phyloP scores from a whole-genome alignment of 2,329 filamentous ascomycete genomes.

The Cladosporium cucumerinum region DNA sequence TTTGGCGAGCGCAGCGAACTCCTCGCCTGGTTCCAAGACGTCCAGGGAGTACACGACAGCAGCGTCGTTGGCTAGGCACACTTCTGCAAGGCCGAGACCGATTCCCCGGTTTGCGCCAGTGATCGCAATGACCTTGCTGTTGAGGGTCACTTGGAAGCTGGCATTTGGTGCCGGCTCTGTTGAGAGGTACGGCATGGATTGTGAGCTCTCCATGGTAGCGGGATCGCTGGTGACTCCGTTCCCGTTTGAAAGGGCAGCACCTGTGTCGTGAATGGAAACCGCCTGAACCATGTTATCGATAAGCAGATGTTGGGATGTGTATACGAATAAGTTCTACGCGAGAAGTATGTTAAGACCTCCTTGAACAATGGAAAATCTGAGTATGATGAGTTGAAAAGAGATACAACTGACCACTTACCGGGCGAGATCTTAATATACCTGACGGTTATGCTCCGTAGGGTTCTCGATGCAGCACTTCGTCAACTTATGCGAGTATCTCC shows the following conservation, averaged over 20 bases:
- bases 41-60: slow-evolving; percentile 31
- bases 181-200: slow-evolving; percentile 34
- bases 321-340: not conserved
- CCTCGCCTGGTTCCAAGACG: slow-evolving; percentile 30
- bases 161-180: slow-evolving; percentile 45
- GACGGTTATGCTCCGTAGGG: not conserved
- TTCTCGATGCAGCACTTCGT: not conserved
- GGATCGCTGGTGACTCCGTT: slow-evolving; percentile 16
- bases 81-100: slow-evolving; percentile 47
- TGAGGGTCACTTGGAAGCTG: slow-evolving; percentile 43
- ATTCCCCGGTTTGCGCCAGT: slow-evolving; percentile 85
- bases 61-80: slow-evolving; percentile 31
- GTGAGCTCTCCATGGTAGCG: slow-evolving; percentile 5
- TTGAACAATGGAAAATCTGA: not conserved
- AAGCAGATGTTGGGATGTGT: not conserved
- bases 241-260: slow-evolving; percentile 21
- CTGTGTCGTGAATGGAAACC: slow-evolving; percentile 24
- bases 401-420: not conserved
- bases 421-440: not conserved
- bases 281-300: slow-evolving; percentile 25
- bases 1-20: slow-evolving; percentile 29
- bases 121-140: slow-evolving; percentile 76
- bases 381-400: not conserved
- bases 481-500: not conserved
- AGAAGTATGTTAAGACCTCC: not conserved